Conservation (phyloP, 495 filamentous ascomycete species). For the Monascus purpureus region DNA sequence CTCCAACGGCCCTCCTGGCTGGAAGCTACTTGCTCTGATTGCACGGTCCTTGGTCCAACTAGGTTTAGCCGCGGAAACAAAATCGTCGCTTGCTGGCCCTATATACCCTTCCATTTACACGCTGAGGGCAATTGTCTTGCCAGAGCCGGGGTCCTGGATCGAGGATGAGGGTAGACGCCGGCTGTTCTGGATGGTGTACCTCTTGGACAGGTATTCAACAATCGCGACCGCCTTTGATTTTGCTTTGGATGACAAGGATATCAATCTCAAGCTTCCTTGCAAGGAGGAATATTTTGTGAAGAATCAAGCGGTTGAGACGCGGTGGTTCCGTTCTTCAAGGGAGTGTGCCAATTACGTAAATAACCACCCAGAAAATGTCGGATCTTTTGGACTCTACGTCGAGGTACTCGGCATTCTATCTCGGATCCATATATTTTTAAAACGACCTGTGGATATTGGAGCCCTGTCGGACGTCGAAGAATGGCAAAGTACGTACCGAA, state of each 20-base stretch:
- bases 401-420: constrained; percentile 78
- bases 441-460: constrained; percentile 77
- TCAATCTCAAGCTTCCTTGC: constrained; percentile 75
- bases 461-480: constrained; percentile 69
- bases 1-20: constrained; percentile 72
- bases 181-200: constrained; percentile 86
- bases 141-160: constrained; percentile 70
- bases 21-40: constrained; percentile 80
- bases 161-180: constrained; percentile 74
- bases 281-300: constrained; percentile 73
- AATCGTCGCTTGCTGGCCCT: constrained; percentile 58
- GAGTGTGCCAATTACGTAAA: constrained; percentile 43
- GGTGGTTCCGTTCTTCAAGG: constrained; percentile 53
- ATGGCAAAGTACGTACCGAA: constrained; percentile 78
- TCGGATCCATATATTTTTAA: constrained; percentile 72
- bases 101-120: constrained; percentile 75
- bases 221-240: constrained; percentile 84
- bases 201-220: constrained; percentile 78
- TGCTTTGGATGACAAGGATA: constrained; percentile 73
- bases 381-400: constrained; percentile 73
- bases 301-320: constrained; percentile 69
- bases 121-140: constrained; percentile 62
- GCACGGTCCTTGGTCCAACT: constrained; percentile 75
- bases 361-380: constrained; percentile 69
- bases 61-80: constrained; percentile 66